phyloP scores from a whole-genome alignment of 257 asterid genomes.

The Anisodus tanguticus region DNA sequence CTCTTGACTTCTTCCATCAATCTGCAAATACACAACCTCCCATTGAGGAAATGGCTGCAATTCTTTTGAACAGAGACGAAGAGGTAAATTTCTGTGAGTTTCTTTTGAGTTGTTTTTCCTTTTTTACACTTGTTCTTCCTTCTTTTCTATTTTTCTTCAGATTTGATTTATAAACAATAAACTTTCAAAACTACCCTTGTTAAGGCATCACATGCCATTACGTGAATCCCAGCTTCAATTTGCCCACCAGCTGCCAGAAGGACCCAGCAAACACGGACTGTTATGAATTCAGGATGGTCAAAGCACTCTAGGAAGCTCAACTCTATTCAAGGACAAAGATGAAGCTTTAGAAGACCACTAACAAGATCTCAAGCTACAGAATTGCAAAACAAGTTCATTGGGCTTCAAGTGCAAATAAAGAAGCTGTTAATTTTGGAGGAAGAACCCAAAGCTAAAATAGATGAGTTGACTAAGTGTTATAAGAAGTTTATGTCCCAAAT shows the following conservation, averaged over 20 bases:
- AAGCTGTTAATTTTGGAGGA: background rate
- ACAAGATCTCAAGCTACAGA: background rate
- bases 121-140: background rate
- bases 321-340: background rate
- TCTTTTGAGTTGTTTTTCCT: background rate
- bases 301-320: background rate
- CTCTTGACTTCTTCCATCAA: background rate
- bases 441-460: background rate
- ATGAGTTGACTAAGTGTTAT: background rate
- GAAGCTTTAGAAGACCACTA: background rate
- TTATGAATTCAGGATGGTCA: background rate
- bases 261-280: background rate
- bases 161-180: background rate
- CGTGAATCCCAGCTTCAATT: background rate
- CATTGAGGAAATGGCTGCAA: background rate
- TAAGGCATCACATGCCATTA: background rate
- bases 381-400: background rate
- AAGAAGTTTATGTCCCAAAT: background rate
- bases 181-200: background rate
- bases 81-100: background rate
- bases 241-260: background rate
- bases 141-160: background rate
- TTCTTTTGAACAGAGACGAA: background rate
- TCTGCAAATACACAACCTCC: conserved; percentile 5
- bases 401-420: background rate